A percentile compares a stretch with the other conserved stretches of the same genome.
phyloP scores from a whole-genome alignment of 257 asterid genomes.

The Solanum rostratum region DNA sequence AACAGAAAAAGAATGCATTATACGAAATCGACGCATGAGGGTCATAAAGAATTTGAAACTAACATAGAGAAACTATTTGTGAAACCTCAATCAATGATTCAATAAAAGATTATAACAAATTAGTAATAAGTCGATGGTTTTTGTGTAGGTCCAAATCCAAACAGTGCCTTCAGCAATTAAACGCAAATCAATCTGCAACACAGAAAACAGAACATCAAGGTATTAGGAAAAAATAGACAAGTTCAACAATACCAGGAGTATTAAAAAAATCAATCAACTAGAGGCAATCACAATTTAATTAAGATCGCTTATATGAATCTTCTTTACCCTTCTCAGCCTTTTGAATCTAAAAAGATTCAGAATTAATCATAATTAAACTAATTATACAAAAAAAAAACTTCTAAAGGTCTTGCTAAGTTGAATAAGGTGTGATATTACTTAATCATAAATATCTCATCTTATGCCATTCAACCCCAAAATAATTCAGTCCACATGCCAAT shows the following conservation, averaged over 20 bases:
- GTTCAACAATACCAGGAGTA: background rate
- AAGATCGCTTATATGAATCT: background rate
- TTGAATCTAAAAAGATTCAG: background rate
- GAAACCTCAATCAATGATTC: background rate
- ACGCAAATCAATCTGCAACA: background rate
- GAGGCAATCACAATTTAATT: background rate
- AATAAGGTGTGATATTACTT: background rate
- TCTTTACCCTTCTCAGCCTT: background rate
- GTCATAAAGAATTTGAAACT: constrained; percentile 31
- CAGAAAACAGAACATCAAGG: background rate
- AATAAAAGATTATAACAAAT: background rate
- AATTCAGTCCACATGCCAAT: background rate
- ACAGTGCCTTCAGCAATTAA: background rate
- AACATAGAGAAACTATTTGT: background rate
- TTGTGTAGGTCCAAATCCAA: background rate
- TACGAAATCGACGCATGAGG: constrained; percentile 51
- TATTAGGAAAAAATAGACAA: background rate
- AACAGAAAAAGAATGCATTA: constrained; percentile 83
- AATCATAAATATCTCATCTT: background rate
- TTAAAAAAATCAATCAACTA: background rate
- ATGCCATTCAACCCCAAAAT: background rate
- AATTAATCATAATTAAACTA: background rate
- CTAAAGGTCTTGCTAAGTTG: background rate
- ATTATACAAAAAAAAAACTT: background rate
- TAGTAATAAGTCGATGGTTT: background rate